Base-by-base conservation (phyloP, 805 yeast species). In the Hanseniaspora clermontiae region DNA sequence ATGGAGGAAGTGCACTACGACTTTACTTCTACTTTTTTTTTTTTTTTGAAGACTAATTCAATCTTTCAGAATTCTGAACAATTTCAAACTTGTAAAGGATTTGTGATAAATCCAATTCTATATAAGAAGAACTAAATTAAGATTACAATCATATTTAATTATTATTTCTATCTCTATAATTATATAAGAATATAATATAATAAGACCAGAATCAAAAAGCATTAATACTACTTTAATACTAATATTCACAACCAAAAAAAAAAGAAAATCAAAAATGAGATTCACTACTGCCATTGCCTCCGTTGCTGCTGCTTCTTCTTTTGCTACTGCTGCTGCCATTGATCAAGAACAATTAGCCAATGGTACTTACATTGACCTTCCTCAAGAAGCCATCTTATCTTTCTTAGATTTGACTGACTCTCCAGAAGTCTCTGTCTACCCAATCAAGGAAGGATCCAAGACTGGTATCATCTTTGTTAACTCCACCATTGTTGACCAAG, bases 341-440 rank as follows among this genome's bases (percentile, higher is more conserved):
- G 61, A 60, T 48, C 58, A 55, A 29, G 55, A 45, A 17, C 52
- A 46, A 46, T 32, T 53, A 11, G 50, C 59, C 31, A 43, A 59
- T 17, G 47, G 42, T 3, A 43, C 58, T 20, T 31, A 53, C 19
- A 38, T 58, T 31, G 50, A 60, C 6, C 51, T 68, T 50, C 70
- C 71, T 43, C 61, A 60, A 17, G 70, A 67, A 60, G 66, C 70
- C 20, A 58, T 68, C n/a, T 51, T 64, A 27, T 66, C 65, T 14
- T 67, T 62, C 58, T 53, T 67, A 45, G 69, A 67, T 55, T 59
- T 67, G 15, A 62, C 64, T 29, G 64, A 62, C 42, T 61, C 60
- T 31, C 59, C 60, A 1, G 70, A 68, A 49, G 50, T 68, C 50
- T 64, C 66, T 10, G 57, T 66, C 27, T 49, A 64, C 38, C 70